A percentile compares a stretch with the other conserved stretches of the same genome.
Evolutionary conservation across 116 monocot species (phyloP).

Genomic region (Dioscorea cayenensis): DNA sequence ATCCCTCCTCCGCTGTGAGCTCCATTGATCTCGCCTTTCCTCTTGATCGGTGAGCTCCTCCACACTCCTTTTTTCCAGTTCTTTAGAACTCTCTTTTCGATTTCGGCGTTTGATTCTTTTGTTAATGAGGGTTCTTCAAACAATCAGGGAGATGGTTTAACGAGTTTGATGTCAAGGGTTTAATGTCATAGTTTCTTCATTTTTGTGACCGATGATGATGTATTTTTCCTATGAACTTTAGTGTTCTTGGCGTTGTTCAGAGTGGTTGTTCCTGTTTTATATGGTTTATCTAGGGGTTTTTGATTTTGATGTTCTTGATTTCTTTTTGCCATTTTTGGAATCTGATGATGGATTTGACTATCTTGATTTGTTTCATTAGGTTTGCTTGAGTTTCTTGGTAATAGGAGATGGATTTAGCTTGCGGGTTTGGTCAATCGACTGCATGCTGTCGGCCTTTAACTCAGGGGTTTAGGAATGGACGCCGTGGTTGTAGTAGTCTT

Average conservation of each 20-base stretch:
- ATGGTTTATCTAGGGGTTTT: not conserved
- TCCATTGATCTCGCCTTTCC: not conserved
- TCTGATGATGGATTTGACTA: not conserved
- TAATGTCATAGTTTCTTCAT: too few relatives aligned
- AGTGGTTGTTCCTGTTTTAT: too few relatives aligned
- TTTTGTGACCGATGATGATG: too few relatives aligned
- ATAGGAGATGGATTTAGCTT: slow-evolving; percentile 39
- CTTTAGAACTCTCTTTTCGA: not conserved
- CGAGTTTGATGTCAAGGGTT: too few relatives aligned
- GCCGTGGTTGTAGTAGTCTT: slow-evolving; percentile 5
- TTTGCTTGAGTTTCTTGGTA: not conserved
- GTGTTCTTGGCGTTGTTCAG: too few relatives aligned
- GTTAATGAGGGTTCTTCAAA: too few relatives aligned
- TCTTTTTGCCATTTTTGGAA: not conserved
- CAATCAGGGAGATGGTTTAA: too few relatives aligned
- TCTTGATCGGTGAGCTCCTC: not conserved
- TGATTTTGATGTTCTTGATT: not conserved
- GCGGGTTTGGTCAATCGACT: slow-evolving; percentile 25
- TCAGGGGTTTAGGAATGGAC: slow-evolving; percentile 10
- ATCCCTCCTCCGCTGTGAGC: too few relatives aligned
- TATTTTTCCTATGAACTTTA: too few relatives aligned
- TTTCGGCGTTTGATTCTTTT: too few relatives aligned
- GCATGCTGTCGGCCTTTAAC: slow-evolving; percentile 7
- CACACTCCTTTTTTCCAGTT: not conserved
- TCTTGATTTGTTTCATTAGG: slow-evolving; percentile 5